Evolutionary conservation across 2,329 filamentous ascomycete species (phyloP).

Genomic region (Colletotrichum australisinense): DNA sequence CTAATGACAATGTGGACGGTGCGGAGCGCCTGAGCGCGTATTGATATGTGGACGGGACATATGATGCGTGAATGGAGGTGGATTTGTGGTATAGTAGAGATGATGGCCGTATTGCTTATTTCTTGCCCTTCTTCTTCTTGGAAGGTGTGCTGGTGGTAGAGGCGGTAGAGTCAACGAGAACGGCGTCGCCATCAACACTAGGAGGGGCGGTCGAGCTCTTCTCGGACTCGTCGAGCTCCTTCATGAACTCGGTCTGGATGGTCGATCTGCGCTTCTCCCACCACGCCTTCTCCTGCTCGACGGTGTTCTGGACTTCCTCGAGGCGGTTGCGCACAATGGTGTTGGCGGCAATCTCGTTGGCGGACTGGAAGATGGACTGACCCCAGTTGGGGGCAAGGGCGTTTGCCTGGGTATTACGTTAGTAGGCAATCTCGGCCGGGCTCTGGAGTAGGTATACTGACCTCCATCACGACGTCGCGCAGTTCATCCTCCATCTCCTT

Average conservation of each 20-base stretch:
- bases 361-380: conserved; percentile 94
- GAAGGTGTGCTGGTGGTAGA: conserved; percentile 47
- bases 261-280: conserved; percentile 86
- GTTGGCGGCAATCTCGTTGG: conserved; percentile 95
- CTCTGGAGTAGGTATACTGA: conserved; percentile 51
- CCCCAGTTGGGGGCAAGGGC: conserved; percentile 91
- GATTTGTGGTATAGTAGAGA: neutral
- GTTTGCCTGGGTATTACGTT: conserved; percentile 75
- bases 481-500: conserved; percentile 98
- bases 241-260: conserved; percentile 83
- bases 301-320: conserved; percentile 78
- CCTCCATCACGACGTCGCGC: conserved; percentile 92
- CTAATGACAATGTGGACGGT: conserved; percentile 13
- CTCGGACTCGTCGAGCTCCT: conserved; percentile 79
- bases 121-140: conserved; percentile 76
- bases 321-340: conserved; percentile 79
- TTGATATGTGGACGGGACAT: neutral
- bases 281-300: conserved; percentile 84
- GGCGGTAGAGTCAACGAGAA: conserved; percentile 75
- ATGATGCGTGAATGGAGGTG: neutral
- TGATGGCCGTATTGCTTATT: conserved; percentile 51
- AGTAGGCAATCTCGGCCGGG: neutral
- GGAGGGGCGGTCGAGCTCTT: conserved; percentile 52
- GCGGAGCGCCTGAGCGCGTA: neutral
- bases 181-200: conserved; percentile 81